phyloP scores from a whole-genome alignment of 2,329 filamentous ascomycete genomes.

The Ceratocystis diversiconidia region DNA sequence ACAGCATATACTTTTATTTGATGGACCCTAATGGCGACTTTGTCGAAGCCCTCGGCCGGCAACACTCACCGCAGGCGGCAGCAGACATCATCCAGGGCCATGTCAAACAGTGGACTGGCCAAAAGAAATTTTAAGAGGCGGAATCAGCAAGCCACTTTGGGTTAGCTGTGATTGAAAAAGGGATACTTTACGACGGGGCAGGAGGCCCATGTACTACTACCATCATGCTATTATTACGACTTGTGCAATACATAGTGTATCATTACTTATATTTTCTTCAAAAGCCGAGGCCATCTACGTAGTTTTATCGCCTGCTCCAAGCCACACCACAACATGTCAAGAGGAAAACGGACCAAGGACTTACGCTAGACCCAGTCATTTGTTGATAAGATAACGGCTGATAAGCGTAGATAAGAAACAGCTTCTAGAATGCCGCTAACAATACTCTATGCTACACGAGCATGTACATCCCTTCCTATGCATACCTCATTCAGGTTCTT shows the following conservation, averaged over 20 bases:
- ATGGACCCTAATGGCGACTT: slow-evolving; percentile 99
- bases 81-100: slow-evolving; percentile 75
- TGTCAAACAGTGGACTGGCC: slow-evolving; percentile 47
- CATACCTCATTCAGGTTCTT: background rate
- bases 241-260: slow-evolving; percentile 8
- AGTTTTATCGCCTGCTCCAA: no score
- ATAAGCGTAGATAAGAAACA: background rate
- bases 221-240: slow-evolving; percentile 1
- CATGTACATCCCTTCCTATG: background rate
- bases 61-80: slow-evolving; percentile 79
- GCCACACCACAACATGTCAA: no score
- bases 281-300: no score
- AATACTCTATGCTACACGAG: background rate
- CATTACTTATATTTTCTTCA: slow-evolving; percentile 5
- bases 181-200: background rate
- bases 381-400: background rate
- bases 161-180: background rate
- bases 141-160: slow-evolving; percentile 6
- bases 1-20: slow-evolving; percentile 98
- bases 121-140: slow-evolving; percentile 20
- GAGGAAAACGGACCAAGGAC: no score
- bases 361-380: background rate
- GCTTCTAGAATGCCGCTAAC: slow-evolving; percentile 2
- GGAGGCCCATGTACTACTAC: slow-evolving; percentile 8
- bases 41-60: slow-evolving; percentile 87